Base-by-base conservation (phyloP, 306 rosid genomes). In the Castanea mollissima region DNA sequence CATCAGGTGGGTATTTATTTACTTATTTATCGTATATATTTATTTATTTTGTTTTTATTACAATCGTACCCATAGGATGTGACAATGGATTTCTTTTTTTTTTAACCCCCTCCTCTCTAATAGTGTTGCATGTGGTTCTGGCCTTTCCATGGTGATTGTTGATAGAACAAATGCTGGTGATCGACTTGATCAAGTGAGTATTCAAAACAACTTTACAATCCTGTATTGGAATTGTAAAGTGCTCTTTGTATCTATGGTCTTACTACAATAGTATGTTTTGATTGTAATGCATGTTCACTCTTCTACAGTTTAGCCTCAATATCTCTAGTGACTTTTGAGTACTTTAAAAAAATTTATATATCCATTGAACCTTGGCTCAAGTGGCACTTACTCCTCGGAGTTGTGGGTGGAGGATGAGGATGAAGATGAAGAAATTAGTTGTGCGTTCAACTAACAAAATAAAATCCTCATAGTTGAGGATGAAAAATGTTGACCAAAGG, bases 121-220 rank as follows among this genome's bases (percentile, higher is more conserved):
- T 91, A 95, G 99, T 71, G 99, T 91, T 88, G 96, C 97, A 77
- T 93, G 98, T 86, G 98, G 98, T 69, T 44, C 88, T 87, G 90
- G 89, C 58, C 96, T 91, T 82, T 95, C 99, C 55, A 91, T 95
- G 98, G 94, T 90, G 49, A 68, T 95, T 32, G 97, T 95, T 71
- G 98, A 95, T 86, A 89, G 93, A 86, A 82, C 89, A 79, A 85
- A 82, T 88, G 64, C 81, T 78, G 93, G 74, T 29, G 98, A 93
- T 74, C 92, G 89, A 59, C 99, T 93, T 72, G 94, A 91, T 5
- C 96, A 93, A 98, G 99, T 95, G 86, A 69, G 74, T 81, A 72
- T 52, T 73, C 46, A 9, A 8, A 18, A 68, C 58, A 59, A 2
- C 11, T 12, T 11, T 65, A 12, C 29, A 2, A 15, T 56, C 49